Evolutionary conservation across 2,329 filamentous ascomycete species (phyloP), one percentile per base, ranked within the genome.

Genomic region (Fusarium clavum): DNA sequence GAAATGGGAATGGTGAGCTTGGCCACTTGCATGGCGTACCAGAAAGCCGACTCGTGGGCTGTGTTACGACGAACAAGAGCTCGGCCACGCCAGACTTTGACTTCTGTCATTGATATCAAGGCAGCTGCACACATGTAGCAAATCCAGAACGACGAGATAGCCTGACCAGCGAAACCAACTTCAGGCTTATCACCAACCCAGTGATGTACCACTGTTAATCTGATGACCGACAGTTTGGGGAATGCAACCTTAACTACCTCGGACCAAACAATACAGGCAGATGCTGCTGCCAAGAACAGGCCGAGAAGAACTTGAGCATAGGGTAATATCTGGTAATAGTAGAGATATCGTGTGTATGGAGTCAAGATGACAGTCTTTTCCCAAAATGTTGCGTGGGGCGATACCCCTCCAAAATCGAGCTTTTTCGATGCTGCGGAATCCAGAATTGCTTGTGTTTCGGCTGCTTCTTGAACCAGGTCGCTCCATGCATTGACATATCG

Each of bases 11-110:
- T 93, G 2, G 93, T 97, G 45, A 99, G 88, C 75, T 94, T 93
- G 54, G 96, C 95, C 13, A 98, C 92, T 78, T 98, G 94, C 62
- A 94, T 90, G 2, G 94, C 92, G 77, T 98, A 99, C 94, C 97
- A 99, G 73, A 95, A 97, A 1, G 96, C 96, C 52, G 91, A 94
- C 78, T 98, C 96, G 65, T 93, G 90, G 62, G 97, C 95, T 0
- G 96, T 99, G 77, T 97, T 96, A 61, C 96, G 90, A 63, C 89
- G 90, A 48, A 98, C 95, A 8, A 99, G 85, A 0, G 96, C 95
- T 34, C 96, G 90, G 51, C 97, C 96, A 60, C 96, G 92, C 96
- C 96, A 99, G n/a, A 98, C 94, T 76, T 96, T 97, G 74, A 97
- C 93, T 77, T 97, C 94, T 16, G 91, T 94, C 76, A 99, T 91